These are phyloP conservation scores for Astragalus glycyphyllos DNA, from an alignment of 306 rosid genomes.

Conservation along the genomic window DNA sequence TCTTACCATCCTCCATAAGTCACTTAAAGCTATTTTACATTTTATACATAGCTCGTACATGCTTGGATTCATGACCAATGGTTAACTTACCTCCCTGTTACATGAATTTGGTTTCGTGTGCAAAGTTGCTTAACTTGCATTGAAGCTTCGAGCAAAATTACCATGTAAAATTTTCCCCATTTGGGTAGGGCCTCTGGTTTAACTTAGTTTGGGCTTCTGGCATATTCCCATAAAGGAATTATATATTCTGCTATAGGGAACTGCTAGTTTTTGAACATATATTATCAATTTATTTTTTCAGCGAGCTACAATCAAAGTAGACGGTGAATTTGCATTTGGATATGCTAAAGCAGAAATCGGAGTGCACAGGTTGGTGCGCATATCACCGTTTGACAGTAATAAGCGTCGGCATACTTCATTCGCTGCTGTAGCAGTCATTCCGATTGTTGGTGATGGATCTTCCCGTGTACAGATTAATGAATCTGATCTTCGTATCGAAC, in stretches of 20 bases:
- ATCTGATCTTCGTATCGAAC: conserved; percentile 92
- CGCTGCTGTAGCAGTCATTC: conserved; percentile 97
- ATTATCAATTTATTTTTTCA: conserved; percentile 49
- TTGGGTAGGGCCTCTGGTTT: conserved; percentile 14
- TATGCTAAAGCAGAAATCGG: conserved; percentile 99
- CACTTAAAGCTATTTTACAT: background rate
- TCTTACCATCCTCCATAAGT: conserved; percentile 51
- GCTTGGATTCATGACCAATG: conserved; percentile 24
- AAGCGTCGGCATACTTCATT: conserved; percentile 96
- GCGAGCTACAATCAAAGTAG: conserved; percentile 96
- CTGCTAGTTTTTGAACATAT: conserved; percentile 44
- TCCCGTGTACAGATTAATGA: conserved; percentile 82
- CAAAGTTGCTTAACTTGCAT: conserved; percentile 27
- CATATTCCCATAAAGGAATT: background rate
- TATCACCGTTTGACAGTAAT: conserved; percentile 92
- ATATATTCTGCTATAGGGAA: conserved; percentile 24
- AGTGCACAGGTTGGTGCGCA: conserved; percentile 92
- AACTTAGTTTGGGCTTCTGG: background rate
- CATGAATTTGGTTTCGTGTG: background rate
- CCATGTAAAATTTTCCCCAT: conserved; percentile 16
- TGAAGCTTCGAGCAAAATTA: conserved; percentile 29
- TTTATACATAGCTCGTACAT: conserved; percentile 6
- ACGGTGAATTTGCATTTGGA: conserved; percentile 93
- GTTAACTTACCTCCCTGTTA: conserved; percentile 1
- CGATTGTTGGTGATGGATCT: conserved; percentile 75